phyloP scores from a whole-genome alignment of 495 filamentous ascomycete species.

The Symbiotaphrina buchneri region DNA sequence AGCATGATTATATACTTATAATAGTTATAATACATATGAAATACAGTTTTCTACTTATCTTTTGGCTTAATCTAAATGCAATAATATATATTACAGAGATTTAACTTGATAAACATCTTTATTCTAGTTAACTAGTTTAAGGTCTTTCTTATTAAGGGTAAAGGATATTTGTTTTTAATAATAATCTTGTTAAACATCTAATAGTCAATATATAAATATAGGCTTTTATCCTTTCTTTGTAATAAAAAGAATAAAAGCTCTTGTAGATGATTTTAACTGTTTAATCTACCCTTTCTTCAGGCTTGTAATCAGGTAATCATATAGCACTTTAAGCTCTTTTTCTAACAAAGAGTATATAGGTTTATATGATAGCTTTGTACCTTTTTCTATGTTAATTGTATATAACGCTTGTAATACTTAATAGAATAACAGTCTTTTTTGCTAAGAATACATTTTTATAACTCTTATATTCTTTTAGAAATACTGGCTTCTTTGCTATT shows the following conservation, averaged over 20 bases:
- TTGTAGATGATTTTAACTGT: slow-evolving; percentile 1
- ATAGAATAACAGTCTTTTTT: background rate
- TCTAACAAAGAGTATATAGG: slow-evolving; percentile 6
- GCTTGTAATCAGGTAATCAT: slow-evolving; percentile 3
- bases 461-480: background rate
- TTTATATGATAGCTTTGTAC: slow-evolving; percentile 1
- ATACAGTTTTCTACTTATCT: slow-evolving; percentile 9
- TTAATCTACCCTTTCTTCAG: slow-evolving; percentile 6
- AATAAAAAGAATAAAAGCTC: slow-evolving; percentile 8
- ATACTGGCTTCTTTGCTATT: background rate
- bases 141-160: slow-evolving; percentile 8
- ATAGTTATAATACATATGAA: slow-evolving; percentile 6
- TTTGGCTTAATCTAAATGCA: slow-evolving; percentile 6
- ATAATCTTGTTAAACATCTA: slow-evolving; percentile 7
- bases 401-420: background rate
- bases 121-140: slow-evolving; percentile 3
- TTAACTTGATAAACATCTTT: slow-evolving; percentile 7
- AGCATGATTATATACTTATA: slow-evolving; percentile 8
- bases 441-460: slow-evolving; percentile 1
- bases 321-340: slow-evolving; percentile 5
- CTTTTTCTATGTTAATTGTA: background rate
- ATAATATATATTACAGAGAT: slow-evolving; percentile 7
- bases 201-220: slow-evolving; percentile 9
- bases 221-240: slow-evolving; percentile 7
- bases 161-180: slow-evolving; percentile 7